Base-by-base conservation (phyloP, 2,329 filamentous ascomycete species). In the Fusarium heterosporum region DNA sequence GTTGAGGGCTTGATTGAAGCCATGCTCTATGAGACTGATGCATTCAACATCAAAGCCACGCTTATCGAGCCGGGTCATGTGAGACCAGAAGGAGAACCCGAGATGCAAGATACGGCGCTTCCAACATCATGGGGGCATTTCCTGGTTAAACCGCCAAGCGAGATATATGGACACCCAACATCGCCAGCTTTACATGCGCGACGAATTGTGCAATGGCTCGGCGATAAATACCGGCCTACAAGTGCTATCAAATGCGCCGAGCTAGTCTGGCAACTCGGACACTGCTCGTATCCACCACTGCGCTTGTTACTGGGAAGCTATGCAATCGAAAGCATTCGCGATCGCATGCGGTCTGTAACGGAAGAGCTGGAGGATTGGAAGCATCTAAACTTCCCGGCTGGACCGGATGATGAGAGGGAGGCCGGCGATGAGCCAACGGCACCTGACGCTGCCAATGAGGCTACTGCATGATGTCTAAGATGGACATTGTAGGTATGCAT, bases 361-460 rank as follows among this genome's bases (percentile, higher is more conserved):
- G 96, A 98, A 78, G 96, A 99, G 81, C 87, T 96, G 69, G 93
- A 96, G 79, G 93, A 96, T 75, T 97, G 93, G 93, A 96, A 94
- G 73, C 90, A 95, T 75, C 81, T 96, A 29, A 92, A 92, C 76
- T 94, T 93, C 68, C 81, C 86, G 8, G 63, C 68, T 25, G 69
- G 62, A 3, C 66, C 68, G 7, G 72, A 74, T 3, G 71, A 72
- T 10, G 72, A 73, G 17, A 72, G 65, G 38, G 71, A 73, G 28
- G 61, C 32, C 6, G 68, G 59, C 9, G 71, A 72, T 26, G 70
- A 68, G 9, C 25, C 55, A 8, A 17, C 61, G 13, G 48, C 43
- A 25, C 40, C 61, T 32, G 65, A 68, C 30, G 30, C 43, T 30
- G 30, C 36, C 11, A 65, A 53, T 11, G 63, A 65, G 29, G 48